Conservation (phyloP, 306 rosid species). For the Erythrophleum fordii region DNA sequence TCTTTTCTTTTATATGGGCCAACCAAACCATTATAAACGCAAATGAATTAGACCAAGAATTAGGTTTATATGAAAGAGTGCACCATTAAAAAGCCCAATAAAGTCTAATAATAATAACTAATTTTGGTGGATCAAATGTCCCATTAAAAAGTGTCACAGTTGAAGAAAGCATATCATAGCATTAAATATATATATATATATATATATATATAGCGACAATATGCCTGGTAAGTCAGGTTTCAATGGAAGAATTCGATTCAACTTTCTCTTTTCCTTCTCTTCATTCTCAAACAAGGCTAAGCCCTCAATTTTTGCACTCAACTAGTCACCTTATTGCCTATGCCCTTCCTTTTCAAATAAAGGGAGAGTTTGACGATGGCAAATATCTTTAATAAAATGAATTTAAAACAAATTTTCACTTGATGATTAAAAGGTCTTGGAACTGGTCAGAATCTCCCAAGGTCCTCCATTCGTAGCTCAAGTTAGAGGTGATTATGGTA, state of each 20-base stretch:
- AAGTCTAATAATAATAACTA: too few species aligned
- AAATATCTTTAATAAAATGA: neutral
- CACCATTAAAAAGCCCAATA: too few species aligned
- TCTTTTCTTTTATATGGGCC: too few species aligned
- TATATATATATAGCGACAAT: too few species aligned
- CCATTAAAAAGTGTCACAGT: too few species aligned
- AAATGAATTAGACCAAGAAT: too few species aligned
- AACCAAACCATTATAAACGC: too few species aligned
- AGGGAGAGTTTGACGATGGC: neutral
- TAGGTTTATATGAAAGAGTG: too few species aligned
- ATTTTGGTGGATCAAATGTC: too few species aligned
- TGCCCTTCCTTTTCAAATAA: neutral
- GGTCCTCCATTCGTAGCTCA: constrained; percentile 12
- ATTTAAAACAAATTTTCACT: neutral
- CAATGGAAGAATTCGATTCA: neutral
- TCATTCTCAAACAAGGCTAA: neutral
- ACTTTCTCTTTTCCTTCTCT: neutral
- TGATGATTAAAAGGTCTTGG: neutral
- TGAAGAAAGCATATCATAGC: neutral
- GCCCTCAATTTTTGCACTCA: neutral
- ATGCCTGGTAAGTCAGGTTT: neutral
- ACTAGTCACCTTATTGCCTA: neutral
- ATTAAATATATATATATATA: neutral
- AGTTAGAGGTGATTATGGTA: too few species aligned
- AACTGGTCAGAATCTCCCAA: neutral